Evolutionary conservation across 805 yeast genomes (phyloP), one percentile per base, ranked within the genome.

Genomic region (Hanseniaspora jakobsenii): DNA sequence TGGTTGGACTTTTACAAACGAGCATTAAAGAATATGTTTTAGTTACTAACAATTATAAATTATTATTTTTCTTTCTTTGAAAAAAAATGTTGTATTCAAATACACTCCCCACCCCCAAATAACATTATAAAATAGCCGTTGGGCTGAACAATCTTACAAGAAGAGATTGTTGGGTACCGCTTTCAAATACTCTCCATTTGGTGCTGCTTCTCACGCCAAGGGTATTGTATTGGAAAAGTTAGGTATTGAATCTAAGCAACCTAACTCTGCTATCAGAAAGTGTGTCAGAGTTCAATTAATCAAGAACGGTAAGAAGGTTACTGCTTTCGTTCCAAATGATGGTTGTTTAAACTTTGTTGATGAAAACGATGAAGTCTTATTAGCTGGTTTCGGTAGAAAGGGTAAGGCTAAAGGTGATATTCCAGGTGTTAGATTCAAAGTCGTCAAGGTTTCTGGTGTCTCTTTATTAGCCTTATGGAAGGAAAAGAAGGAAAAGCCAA

Each of bases 321-420:
- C 98, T 65, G 99, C 99, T 71, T 91, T 91, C 93, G 99, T 91
- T 68, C 98, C 99, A 73, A 89, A 91, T 66, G 99, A 91, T 75
- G 99, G 99, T 89, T 91, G 98, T 81, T 76, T 91, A 72, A 91
- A 91, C 91, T 91, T 81, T 63, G 96, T 91, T 64, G 99, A 91
- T 70, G 97, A 91, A 78, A 91, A 91, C 79, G 99, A 91, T 76
- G 97, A 91, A 74, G 99, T 91, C 63, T 77, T 91, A 66, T 78
- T 91, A 64, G 97, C 99, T 66, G 99, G 99, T 80, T 91, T 91
- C 86, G 99, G 99, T 85, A 86, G 97, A 78, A 91, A 95, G 81
- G 98, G 98, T 78, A 91, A 91, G 81, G 98, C 98, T 72, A 91
- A 91, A 94, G 98, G 99, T 80, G 99, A 91, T 87, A 89, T 91